These are phyloP conservation scores for Geosmithia flava DNA, from an alignment of 2,329 filamentous ascomycete species.

Conservation along the genomic window DNA sequence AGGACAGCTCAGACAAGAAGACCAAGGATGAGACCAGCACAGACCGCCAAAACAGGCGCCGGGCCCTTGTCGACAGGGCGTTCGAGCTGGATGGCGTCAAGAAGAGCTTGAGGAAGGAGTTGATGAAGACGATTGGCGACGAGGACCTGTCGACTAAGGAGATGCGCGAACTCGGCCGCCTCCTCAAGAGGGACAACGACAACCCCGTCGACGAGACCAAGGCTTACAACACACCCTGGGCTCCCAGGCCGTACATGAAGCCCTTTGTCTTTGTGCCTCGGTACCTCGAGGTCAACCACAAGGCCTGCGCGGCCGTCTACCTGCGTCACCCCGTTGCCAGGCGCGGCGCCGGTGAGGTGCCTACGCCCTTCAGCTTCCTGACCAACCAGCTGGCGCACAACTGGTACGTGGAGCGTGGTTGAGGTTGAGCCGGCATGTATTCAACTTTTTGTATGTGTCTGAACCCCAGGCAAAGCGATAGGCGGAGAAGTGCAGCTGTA, in stretches of 20 bases:
- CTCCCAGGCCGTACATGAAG: slow-evolving; percentile 73
- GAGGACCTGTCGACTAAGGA: slow-evolving; percentile 32
- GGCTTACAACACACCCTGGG: slow-evolving; percentile 87
- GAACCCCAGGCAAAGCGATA: background rate
- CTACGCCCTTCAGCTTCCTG: slow-evolving; percentile 62
- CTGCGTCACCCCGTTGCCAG: slow-evolving; percentile 85
- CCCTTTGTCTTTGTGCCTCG: slow-evolving; percentile 90
- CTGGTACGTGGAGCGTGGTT: slow-evolving; percentile 84
- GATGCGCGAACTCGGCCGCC: slow-evolving; percentile 35
- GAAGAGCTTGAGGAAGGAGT: background rate
- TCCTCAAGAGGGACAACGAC: slow-evolving; percentile 53
- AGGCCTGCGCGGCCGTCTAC: slow-evolving; percentile 91
- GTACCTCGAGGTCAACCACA: slow-evolving; percentile 96
- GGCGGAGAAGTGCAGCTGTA: background rate
- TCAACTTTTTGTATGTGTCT: slow-evolving; percentile 11
- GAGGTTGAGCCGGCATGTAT: background rate
- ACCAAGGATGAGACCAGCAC: background rate
- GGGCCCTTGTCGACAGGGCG: background rate
- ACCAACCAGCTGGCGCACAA: slow-evolving; percentile 77
- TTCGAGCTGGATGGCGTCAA: background rate
- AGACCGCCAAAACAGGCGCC: background rate
- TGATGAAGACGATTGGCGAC: slow-evolving; percentile 16
- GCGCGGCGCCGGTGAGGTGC: slow-evolving; percentile 68
- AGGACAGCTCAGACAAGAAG: slow-evolving; percentile 1
- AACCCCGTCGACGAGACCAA: slow-evolving; percentile 68